Percentiles rank a stretch among this genome's conserved stretches.
phyloP scores from a whole-genome alignment of 805 yeast genomes.

The Blastobotrys muscicola region DNA sequence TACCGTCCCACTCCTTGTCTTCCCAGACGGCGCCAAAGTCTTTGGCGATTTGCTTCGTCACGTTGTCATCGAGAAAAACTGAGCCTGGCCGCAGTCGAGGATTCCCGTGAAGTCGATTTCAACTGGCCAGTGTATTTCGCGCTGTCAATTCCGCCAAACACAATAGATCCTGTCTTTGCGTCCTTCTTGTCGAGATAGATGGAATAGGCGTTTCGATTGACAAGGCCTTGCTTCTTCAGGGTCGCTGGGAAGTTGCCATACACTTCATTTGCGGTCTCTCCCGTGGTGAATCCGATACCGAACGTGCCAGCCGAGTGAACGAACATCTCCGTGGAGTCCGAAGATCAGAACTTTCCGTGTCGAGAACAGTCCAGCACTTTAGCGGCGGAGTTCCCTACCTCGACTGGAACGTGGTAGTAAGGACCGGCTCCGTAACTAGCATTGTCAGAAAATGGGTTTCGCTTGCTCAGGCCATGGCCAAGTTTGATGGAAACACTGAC shows the following conservation, averaged over 20 bases:
- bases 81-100: constrained; percentile 47
- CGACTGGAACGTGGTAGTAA: constrained; percentile 7
- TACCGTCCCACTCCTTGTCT: too few species aligned
- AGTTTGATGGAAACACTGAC: too few species aligned
- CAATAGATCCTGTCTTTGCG: constrained; percentile 28
- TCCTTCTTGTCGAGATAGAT: constrained; percentile 34
- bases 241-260: constrained; percentile 24
- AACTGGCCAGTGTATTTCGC: constrained; percentile 10
- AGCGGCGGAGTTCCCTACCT: constrained; percentile 51
- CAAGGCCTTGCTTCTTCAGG: constrained; percentile 33
- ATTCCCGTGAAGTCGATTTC: constrained; percentile 6
- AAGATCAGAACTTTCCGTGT: constrained; percentile 62
- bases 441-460: too few species aligned
- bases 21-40: background rate
- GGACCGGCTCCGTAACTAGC: background rate
- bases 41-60: constrained; percentile 2
- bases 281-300: constrained; percentile 22
- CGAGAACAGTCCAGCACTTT: constrained; percentile 42
- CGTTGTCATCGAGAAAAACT: constrained; percentile 34
- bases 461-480: too few species aligned
- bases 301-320: constrained; percentile 14
- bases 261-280: background rate
- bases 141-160: constrained; percentile 34
- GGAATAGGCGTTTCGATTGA: constrained; percentile 34
- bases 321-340: too few species aligned